A percentile compares a stretch with the other conserved stretches of the same genome.
Conservation (phyloP, 495 filamentous ascomycete genomes). For the Diplogelasinospora grovesii region DNA sequence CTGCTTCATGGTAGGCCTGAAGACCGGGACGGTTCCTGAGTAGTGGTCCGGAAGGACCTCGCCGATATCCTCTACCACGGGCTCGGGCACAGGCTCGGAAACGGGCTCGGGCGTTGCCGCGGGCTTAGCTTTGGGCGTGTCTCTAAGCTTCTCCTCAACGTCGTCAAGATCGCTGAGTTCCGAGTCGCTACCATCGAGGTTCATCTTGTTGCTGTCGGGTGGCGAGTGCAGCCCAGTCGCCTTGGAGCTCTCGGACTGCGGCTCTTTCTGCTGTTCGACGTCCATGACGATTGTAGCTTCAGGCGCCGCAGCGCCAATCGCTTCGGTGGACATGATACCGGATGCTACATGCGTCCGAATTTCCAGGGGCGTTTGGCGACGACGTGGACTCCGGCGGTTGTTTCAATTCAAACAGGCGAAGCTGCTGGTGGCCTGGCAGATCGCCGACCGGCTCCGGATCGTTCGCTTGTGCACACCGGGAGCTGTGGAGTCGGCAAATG, state of each 20-base stretch:
- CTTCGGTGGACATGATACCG: conserved; percentile 32
- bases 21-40: conserved; percentile 87
- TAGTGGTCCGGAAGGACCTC: conserved; percentile 78
- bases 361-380: conserved; percentile 14
- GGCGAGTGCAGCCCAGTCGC: conserved; percentile 41
- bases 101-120: conserved; percentile 8
- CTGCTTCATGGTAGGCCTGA: conserved; percentile 91
- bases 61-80: conserved; percentile 59
- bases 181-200: conserved; percentile 46
- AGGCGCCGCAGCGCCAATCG: conserved; percentile 33
- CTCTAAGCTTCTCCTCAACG: conserved; percentile 26
- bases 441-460: too few relatives aligned
- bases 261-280: conserved; percentile 10
- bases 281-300: conserved; percentile 21
- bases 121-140: conserved; percentile 9
- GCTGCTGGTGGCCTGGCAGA: not conserved
- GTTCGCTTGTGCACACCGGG: too few relatives aligned
- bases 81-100: conserved; percentile 11
- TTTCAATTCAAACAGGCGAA: too few relatives aligned
- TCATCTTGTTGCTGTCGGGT: conserved; percentile 45
- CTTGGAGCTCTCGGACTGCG: conserved; percentile 18
- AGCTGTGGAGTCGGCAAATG: too few relatives aligned
- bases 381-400: too few relatives aligned
- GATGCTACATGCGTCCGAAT: conserved; percentile 31
- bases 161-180: conserved; percentile 52